phyloP scores from a whole-genome alignment of 1,284 basidiomycete species.

The Tylopilus orsonianus region DNA sequence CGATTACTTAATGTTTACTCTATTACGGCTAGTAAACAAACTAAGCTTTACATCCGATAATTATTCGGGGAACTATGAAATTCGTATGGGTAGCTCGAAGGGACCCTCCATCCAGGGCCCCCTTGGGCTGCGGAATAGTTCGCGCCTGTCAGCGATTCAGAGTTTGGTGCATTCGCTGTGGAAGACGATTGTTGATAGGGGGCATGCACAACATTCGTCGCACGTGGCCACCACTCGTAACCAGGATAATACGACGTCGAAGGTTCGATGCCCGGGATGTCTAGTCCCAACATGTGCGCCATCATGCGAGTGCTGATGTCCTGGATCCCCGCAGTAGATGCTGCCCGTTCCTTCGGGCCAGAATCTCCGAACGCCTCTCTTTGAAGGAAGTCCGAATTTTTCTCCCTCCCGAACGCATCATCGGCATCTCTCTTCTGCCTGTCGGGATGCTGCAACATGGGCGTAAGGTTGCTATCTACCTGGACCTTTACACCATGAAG shows the following conservation, averaged over 20 bases:
- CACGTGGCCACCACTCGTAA: constrained; percentile 73
- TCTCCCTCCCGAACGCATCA: constrained; percentile 62
- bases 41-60: constrained; percentile 23
- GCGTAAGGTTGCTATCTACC: constrained; percentile 42
- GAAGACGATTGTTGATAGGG: constrained; percentile 19
- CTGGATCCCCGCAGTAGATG: constrained; percentile 44
- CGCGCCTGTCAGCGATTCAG: constrained; percentile 11
- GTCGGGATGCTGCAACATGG: constrained; percentile 37
- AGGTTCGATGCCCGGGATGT: constrained; percentile 57
- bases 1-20: constrained; percentile 26
- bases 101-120: constrained; percentile 23
- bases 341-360: constrained; percentile 22
- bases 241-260: constrained; percentile 67
- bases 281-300: constrained; percentile 69
- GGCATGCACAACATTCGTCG: constrained; percentile 18
- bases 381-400: constrained; percentile 45
- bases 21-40: neutral
- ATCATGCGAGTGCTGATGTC: constrained; percentile 60
- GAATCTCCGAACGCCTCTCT: constrained; percentile 42
- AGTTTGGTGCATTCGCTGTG: neutral
- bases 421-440: constrained; percentile 63
- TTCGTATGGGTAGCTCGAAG: constrained; percentile 22
- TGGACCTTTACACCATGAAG: constrained; percentile 67
- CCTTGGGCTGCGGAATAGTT: constrained; percentile 17
- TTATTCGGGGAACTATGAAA: constrained; percentile 17